phyloP scores from a whole-genome alignment of 1,284 basidiomycete species.

The Trametes pubescens region DNA sequence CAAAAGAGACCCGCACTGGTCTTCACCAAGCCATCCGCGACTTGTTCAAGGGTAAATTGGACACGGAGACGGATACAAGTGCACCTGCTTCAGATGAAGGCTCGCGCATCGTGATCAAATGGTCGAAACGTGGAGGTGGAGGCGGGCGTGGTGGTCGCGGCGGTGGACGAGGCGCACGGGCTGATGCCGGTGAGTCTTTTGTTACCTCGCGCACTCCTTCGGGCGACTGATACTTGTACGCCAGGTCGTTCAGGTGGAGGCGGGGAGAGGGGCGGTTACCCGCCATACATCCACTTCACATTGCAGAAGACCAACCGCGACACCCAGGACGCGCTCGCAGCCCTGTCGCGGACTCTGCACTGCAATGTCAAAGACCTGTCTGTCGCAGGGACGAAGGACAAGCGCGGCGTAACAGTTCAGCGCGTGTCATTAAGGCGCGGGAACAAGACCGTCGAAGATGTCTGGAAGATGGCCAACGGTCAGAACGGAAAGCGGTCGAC shows the following conservation, averaged over 20 bases:
- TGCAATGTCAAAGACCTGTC: conserved; percentile 82
- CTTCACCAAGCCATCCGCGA: conserved; percentile 87
- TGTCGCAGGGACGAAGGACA: conserved; percentile 98
- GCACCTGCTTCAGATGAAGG: conserved; percentile 63
- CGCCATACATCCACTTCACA: conserved; percentile 95
- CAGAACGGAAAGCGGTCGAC: conserved; percentile 64
- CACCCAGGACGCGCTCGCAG: conserved; percentile 91
- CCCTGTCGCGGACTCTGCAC: conserved; percentile 81
- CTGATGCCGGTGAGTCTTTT: conserved; percentile 44
- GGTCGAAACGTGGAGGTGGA: conserved; percentile 61
- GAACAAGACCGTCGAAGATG: conserved; percentile 81
- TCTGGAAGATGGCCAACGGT: conserved; percentile 85
- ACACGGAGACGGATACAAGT: conserved; percentile 78
- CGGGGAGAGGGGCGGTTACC: conserved; percentile 68
- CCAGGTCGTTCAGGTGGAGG: conserved; percentile 33
- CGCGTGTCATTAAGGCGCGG: conserved; percentile 87
- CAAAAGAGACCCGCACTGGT: conserved; percentile 83
- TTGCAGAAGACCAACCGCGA: conserved; percentile 98
- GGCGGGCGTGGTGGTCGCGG: conserved; percentile 55
- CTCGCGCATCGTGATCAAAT: conserved; percentile 77
- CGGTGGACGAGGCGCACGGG: conserved; percentile 50
- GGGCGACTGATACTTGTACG: not conserved
- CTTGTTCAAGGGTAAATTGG: conserved; percentile 84
- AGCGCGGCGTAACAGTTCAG: conserved; percentile 95
- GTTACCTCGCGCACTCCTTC: not conserved